Conservation (phyloP, 345 rosid species). For the Anacardium occidentale region DNA sequence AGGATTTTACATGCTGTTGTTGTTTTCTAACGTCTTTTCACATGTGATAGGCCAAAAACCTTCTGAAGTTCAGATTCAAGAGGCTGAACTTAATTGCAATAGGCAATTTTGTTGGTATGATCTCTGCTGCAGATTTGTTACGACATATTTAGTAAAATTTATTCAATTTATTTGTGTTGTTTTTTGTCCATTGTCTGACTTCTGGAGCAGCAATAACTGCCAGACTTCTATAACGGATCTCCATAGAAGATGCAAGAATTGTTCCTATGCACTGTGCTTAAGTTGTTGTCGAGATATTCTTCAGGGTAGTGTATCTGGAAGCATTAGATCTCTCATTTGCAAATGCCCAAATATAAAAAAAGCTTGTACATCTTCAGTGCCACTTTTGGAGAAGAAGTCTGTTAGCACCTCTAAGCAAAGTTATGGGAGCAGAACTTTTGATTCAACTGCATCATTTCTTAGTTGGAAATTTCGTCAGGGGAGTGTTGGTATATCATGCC, state of each 20-base stretch:
- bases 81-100: conserved; percentile 43
- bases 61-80: conserved; percentile 45
- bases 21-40: conserved; percentile 21
- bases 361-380: conserved; percentile 26
- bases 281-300: conserved; percentile 54
- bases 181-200: conserved; percentile 30
- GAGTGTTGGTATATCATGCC: conserved; percentile 44
- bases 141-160: conserved; percentile 12
- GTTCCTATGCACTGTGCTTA: conserved; percentile 63
- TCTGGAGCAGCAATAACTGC: conserved; percentile 51
- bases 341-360: conserved; percentile 39
- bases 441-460: conserved; percentile 31
- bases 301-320: conserved; percentile 43
- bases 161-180: conserved; percentile 22
- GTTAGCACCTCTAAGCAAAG: conserved; percentile 23
- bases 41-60: conserved; percentile 48
- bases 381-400: conserved; percentile 32
- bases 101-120: conserved; percentile 59
- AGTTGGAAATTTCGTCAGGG: conserved; percentile 33
- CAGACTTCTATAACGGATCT: conserved; percentile 54
- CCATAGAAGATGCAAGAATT: conserved; percentile 66
- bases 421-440: conserved; percentile 23
- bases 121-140: conserved; percentile 22
- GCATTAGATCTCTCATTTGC: conserved; percentile 33
- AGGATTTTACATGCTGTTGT: conserved; percentile 1